phyloP scores from a whole-genome alignment of 345 rosid species.

The Aquilaria sinensis region DNA sequence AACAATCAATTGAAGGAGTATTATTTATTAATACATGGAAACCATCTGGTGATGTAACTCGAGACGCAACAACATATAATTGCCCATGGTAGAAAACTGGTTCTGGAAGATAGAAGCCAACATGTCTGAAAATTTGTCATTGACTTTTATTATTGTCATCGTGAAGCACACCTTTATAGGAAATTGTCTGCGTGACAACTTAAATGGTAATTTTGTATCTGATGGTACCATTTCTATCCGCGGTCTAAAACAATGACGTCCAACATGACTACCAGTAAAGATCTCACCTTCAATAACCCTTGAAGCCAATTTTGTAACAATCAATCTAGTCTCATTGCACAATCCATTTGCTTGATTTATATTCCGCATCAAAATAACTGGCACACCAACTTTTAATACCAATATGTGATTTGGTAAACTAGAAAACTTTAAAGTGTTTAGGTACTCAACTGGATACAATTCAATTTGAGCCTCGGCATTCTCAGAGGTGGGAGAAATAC shows the following conservation, averaged over 20 bases:
- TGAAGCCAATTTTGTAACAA: not conserved
- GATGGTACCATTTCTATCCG: not conserved
- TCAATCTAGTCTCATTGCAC: too few relatives aligned
- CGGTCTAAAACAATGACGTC: not conserved
- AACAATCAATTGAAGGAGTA: too few relatives aligned
- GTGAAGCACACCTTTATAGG: not conserved
- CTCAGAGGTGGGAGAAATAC: not conserved
- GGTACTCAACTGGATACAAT: not conserved
- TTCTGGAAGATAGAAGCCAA: too few relatives aligned
- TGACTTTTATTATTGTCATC: not conserved
- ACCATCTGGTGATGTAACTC: too few relatives aligned
- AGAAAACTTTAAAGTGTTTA: not conserved
- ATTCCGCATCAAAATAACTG: not conserved
- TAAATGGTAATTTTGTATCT: not conserved
- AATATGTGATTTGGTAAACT: not conserved
- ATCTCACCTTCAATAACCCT: not conserved
- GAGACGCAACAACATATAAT: too few relatives aligned
- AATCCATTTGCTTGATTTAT: not conserved
- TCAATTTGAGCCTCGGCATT: not conserved
- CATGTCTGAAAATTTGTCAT: too few relatives aligned
- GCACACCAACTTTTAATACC: not conserved
- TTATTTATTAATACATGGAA: too few relatives aligned
- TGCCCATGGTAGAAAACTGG: too few relatives aligned
- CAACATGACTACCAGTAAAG: not conserved
- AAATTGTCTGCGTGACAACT: not conserved